Conservation (phyloP, 1,284 basidiomycete genomes). For the Neotropicomus parvogracilis region DNA sequence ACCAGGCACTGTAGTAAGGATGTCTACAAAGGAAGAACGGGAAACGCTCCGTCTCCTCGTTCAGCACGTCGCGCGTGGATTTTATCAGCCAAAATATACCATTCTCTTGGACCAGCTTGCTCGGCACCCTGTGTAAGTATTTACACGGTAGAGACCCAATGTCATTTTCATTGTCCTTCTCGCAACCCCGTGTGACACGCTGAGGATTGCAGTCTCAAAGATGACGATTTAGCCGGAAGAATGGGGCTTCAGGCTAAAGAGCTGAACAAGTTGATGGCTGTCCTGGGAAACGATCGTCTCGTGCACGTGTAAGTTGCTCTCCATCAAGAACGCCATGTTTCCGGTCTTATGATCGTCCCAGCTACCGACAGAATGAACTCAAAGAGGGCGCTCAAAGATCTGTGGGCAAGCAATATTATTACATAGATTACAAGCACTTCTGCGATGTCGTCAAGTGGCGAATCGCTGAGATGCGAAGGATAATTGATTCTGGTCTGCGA, state of each 20-base stretch:
- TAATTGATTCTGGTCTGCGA: slow-evolving; percentile 81
- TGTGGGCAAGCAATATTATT: slow-evolving; percentile 69
- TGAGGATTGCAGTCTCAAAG: slow-evolving; percentile 66
- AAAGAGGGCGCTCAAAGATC: slow-evolving; percentile 50
- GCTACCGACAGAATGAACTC: slow-evolving; percentile 82
- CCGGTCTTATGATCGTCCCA: slow-evolving; percentile 30
- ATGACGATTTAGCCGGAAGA: slow-evolving; percentile 86
- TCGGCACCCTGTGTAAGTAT: slow-evolving; percentile 87
- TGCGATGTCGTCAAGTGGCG: slow-evolving; percentile 81
- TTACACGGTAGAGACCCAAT: slow-evolving; percentile 24
- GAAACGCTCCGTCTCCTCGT: slow-evolving; percentile 77
- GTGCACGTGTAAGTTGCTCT: slow-evolving; percentile 69
- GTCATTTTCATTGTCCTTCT: slow-evolving; percentile 15
- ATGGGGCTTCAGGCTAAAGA: slow-evolving; percentile 92
- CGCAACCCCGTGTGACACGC: slow-evolving; percentile 23
- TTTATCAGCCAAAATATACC: slow-evolving; percentile 91
- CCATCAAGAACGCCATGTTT: neutral
- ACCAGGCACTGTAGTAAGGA: slow-evolving; percentile 28
- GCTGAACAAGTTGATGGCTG: slow-evolving; percentile 87
- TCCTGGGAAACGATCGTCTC: slow-evolving; percentile 80
- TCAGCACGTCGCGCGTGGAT: slow-evolving; percentile 85
- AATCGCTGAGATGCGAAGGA: slow-evolving; percentile 89
- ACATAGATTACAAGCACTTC: slow-evolving; percentile 92
- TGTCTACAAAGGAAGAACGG: slow-evolving; percentile 41
- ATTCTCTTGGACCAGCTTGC: slow-evolving; percentile 93